A percentile compares a stretch with the other conserved stretches of the same genome.
phyloP scores from a whole-genome alignment of 192 early-diverging fungal genomes.

The Podila minutissima region DNA sequence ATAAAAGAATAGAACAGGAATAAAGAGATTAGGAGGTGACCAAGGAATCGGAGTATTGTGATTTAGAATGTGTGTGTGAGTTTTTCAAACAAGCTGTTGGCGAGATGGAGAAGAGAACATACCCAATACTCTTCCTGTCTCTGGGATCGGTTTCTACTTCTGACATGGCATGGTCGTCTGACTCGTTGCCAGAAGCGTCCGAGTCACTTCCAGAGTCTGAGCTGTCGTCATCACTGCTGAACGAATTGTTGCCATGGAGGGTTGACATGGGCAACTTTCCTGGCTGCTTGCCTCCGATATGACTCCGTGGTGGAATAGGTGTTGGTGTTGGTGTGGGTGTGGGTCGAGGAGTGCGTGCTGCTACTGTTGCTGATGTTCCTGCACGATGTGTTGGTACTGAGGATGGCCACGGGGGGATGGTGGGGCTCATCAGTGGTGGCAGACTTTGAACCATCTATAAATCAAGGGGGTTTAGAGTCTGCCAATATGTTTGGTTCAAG shows the following conservation, averaged over 20 bases:
- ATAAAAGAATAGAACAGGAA: not conserved
- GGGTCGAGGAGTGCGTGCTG: constrained; percentile 7
- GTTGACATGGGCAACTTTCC: constrained; percentile 38
- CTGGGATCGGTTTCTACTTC: constrained; percentile 19
- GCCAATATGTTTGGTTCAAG: too few relatives aligned
- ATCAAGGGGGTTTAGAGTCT: not conserved
- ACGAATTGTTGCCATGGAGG: not conserved
- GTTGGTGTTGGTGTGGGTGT: constrained; percentile 18
- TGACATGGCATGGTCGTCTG: constrained; percentile 1
- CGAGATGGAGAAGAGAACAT: not conserved
- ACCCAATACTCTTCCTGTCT: constrained; percentile 36
- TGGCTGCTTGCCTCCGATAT: constrained; percentile 43
- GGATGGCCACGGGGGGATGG: not conserved
- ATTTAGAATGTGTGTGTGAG: not conserved
- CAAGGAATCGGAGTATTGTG: not conserved
- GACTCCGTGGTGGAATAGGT: constrained; percentile 20
- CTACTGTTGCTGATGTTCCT: not conserved
- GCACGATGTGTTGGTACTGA: not conserved
- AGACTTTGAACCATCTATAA: not conserved
- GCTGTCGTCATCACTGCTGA: constrained; percentile 28
- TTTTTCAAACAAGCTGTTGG: too few relatives aligned
- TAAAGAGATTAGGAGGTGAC: not conserved
- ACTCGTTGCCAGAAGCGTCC: constrained; percentile 13
- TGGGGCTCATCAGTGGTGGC: not conserved
- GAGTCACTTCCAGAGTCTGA: constrained; percentile 39